Percentiles rank a stretch among this genome's conserved stretches.
Conservation (phyloP, 2,329 filamentous ascomycete species). For the Nigrograna mackinnonii region DNA sequence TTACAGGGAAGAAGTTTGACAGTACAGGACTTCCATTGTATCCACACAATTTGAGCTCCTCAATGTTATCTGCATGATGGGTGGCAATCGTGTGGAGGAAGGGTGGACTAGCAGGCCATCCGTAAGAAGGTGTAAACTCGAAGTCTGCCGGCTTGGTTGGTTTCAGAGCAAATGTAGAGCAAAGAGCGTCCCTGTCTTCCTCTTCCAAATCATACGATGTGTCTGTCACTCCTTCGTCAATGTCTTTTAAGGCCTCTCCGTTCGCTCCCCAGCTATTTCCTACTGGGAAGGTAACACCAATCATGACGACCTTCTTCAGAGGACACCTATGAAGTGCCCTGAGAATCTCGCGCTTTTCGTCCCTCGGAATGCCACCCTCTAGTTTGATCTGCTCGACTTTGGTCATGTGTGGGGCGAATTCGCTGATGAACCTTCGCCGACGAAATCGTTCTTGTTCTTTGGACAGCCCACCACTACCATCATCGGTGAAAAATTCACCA, state of each 20-base stretch:
- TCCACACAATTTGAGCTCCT: constrained; percentile 53
- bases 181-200: constrained; percentile 28
- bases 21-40: constrained; percentile 49
- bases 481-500: constrained; percentile 36
- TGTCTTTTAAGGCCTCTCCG: constrained; percentile 33
- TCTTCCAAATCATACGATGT: constrained; percentile 28
- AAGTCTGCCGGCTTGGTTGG: constrained; percentile 20
- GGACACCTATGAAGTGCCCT: constrained; percentile 46
- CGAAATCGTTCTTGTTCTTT: constrained; percentile 25
- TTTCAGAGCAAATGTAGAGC: constrained; percentile 23
- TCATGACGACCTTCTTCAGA: constrained; percentile 50
- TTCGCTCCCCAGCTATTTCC: constrained; percentile 50
- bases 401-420: constrained; percentile 47
- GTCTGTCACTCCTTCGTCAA: constrained; percentile 25
- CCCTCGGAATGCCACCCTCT: constrained; percentile 51
- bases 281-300: constrained; percentile 46
- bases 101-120: constrained; percentile 43
- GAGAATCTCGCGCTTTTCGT: constrained; percentile 50
- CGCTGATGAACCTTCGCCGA: constrained; percentile 44
- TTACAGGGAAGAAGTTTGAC: constrained; percentile 41
- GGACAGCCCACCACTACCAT: constrained; percentile 11
- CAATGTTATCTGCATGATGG: constrained; percentile 43
- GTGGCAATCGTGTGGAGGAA: constrained; percentile 48
- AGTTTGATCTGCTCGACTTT: constrained; percentile 49
- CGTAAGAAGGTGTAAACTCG: constrained; percentile 41